Evolutionary conservation across 805 yeast species (phyloP), one percentile per base, ranked within the genome.

Genomic region (Limtongozyma cylindracea): DNA sequence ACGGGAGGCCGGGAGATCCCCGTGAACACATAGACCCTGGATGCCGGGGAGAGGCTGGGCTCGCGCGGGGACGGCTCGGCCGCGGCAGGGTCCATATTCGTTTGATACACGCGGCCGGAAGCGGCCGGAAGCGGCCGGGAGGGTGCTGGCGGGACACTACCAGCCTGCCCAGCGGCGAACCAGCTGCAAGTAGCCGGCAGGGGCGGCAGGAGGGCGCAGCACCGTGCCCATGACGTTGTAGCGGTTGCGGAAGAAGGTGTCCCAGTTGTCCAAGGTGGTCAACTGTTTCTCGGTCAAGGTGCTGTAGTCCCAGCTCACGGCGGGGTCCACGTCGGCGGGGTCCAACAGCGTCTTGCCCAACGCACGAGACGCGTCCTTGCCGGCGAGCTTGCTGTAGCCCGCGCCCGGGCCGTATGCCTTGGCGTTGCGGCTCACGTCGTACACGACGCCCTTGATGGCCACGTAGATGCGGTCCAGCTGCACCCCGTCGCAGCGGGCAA

Each of bases 351-450:
- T 32, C 20, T 45, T 24, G 19, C 31, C 34, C 13, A 48, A 32
- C 21, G 35, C 57, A 26, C 88, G 47, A 16, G 76, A 61, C 12
- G 76, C 74, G 31, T 77, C 93, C 29, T 59, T 62, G 4, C 84
- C 93, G 7, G 66, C 74, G 19, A 77, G 53, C 5, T 53, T 61
- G 33, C 64, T 66, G 41, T 77, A 78, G 12, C 69, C 65, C 27
- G 63, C 60, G 0, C 80, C 82, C 3, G 70, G 69, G 0, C 91
- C 93, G 37, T 77, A 77, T 18, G 67, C 68, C 10, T 56, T 61
- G 8, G 39, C 32, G 35, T 76, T 77, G 20, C 47, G 37, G 0
- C 74, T 57, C 7, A 78, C 93, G 34, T 77, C 93, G 39, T 74
- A 78, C 8, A 78, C 62, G 2, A 53, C 53, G 11, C 91, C 88